Percentiles rank a stretch among this genome's conserved stretches.
Conservation (phyloP, 1,284 basidiomycete genomes). For the Coniophora puteana region DNA sequence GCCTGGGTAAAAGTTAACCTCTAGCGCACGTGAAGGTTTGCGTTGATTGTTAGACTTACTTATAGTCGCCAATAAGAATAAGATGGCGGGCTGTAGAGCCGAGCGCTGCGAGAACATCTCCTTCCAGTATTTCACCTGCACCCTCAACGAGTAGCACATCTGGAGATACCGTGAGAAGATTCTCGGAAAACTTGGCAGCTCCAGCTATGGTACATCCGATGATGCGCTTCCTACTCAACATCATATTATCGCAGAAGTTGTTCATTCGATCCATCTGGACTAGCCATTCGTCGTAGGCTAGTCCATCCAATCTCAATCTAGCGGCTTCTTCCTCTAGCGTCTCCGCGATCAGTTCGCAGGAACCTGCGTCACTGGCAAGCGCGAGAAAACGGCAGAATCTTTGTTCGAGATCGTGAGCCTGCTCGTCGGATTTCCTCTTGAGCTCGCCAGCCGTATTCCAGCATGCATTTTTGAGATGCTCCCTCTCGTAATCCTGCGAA, state of each 20-base stretch:
- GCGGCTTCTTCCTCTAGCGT: constrained; percentile 34
- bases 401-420: constrained; percentile 17
- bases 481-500: constrained; percentile 13
- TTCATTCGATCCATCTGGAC: constrained; percentile 31
- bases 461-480: constrained; percentile 21
- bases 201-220: constrained; percentile 60
- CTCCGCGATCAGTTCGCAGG: constrained; percentile 37
- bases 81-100: constrained; percentile 39
- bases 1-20: constrained; percentile 32
- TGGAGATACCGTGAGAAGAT: constrained; percentile 38
- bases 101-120: constrained; percentile 53
- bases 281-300: constrained; percentile 35
- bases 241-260: constrained; percentile 25
- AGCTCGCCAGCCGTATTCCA: constrained; percentile 34
- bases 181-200: constrained; percentile 48
- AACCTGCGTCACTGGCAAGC: constrained; percentile 34
- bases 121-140: constrained; percentile 61
- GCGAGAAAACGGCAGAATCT: constrained; percentile 26
- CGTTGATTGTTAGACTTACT: constrained; percentile 30
- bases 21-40: neutral
- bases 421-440: constrained; percentile 18
- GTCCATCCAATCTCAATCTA: constrained; percentile 26
- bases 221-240: constrained; percentile 41
- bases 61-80: constrained; percentile 60
- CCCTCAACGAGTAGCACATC: constrained; percentile 56